phyloP scores from a whole-genome alignment of 129 eudicot species.

The Solidago caesia region DNA sequence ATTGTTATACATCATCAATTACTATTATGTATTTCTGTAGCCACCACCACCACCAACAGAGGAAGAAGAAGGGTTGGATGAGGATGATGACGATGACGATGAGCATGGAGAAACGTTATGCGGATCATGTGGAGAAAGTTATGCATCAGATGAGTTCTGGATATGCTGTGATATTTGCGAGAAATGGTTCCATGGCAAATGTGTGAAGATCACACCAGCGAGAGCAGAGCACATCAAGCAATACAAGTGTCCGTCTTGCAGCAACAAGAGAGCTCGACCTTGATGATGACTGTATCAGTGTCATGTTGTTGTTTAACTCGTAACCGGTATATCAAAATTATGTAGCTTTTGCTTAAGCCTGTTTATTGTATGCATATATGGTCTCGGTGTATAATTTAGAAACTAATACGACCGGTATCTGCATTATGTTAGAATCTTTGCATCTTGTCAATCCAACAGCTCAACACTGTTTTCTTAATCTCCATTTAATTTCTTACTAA shows the following conservation, averaged over 20 bases:
- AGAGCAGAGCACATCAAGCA: conserved; percentile 50
- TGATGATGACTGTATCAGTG: conserved; percentile 21
- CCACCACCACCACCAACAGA: conserved; percentile 19
- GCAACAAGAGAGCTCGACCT: conserved; percentile 44
- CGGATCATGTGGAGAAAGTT: conserved; percentile 62
- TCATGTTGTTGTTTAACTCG: conserved; percentile 5
- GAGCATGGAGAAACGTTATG: conserved; percentile 70
- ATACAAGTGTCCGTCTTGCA: conserved; percentile 50
- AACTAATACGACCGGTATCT: not conserved
- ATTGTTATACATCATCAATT: not conserved
- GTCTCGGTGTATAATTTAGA: conserved; percentile 22
- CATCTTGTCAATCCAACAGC: conserved; percentile 1
- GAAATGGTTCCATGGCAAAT: conserved; percentile 81
- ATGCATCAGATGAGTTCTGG: conserved; percentile 76
- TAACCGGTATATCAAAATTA: conserved; percentile 14
- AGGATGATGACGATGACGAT: conserved; percentile 58
- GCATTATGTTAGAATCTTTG: conserved; percentile 7
- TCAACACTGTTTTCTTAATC: not conserved
- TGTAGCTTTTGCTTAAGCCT: conserved; percentile 9
- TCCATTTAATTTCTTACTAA: not conserved
- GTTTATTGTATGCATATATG: conserved; percentile 20
- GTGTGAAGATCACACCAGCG: conserved; percentile 54
- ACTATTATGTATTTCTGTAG: conserved; percentile 14
- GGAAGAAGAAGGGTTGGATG: conserved; percentile 31
- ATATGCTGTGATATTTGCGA: conserved; percentile 80